A percentile compares a stretch with the other conserved stretches of the same genome.
These are phyloP conservation scores for Metarhizium brunneum DNA, from an alignment of 2,329 filamentous ascomycete genomes.

Conservation along the genomic window DNA sequence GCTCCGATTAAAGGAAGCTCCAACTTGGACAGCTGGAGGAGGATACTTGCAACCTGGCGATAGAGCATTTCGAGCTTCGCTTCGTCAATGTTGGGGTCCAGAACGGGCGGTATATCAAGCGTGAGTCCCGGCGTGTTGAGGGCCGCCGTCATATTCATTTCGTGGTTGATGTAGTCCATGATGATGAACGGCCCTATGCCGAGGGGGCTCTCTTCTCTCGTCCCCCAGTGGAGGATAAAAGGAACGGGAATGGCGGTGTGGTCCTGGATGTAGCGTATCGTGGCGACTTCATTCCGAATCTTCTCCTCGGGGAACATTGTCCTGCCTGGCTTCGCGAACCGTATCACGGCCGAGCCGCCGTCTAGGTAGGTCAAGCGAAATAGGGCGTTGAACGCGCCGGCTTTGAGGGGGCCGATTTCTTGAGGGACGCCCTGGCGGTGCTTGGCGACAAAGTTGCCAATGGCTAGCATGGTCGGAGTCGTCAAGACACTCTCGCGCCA, in stretches of 20 bases:
- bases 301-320: slow-evolving; percentile 9
- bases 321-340: neutral
- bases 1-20: too few species aligned
- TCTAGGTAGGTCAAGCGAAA: neutral
- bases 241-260: neutral
- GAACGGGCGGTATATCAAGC: too few species aligned
- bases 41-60: too few species aligned
- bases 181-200: too few species aligned
- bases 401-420: neutral
- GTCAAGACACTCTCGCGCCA: neutral
- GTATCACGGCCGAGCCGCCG: neutral
- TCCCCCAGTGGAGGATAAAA: too few species aligned
- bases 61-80: too few species aligned
- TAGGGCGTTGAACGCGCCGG: neutral
- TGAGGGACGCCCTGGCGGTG: slow-evolving; percentile 2
- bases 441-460: slow-evolving; percentile 3
- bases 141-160: too few species aligned
- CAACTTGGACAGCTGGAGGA: too few species aligned
- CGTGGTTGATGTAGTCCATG: too few species aligned
- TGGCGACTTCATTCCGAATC: slow-evolving; percentile 8
- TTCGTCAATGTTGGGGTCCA: too few species aligned
- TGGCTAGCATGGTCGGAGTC: neutral
- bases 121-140: too few species aligned
- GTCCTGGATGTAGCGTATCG: slow-evolving; percentile 6
- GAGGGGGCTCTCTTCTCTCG: too few species aligned